Evolutionary conservation across 2,329 filamentous ascomycete genomes (phyloP).

Genomic region (Fusarium piperis): DNA sequence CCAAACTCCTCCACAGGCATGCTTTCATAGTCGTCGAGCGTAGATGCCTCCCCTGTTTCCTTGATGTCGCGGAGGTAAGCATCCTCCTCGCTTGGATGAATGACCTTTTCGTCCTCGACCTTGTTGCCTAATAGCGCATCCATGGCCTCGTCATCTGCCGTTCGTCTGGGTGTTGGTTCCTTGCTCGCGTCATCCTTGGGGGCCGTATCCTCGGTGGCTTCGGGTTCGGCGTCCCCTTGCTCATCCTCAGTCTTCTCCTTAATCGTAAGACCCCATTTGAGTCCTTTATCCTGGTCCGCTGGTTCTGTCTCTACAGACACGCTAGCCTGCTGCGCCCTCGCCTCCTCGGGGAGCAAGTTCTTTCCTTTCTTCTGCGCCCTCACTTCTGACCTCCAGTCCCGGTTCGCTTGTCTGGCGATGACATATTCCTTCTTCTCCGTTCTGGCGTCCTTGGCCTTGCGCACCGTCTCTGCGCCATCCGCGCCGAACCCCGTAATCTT

Average conservation of each 20-base stretch:
- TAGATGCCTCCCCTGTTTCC: conserved; percentile 77
- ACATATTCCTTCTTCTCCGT: conserved; percentile 56
- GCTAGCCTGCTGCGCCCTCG: conserved; percentile 55
- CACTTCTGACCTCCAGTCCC: conserved; percentile 69
- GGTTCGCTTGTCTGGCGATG: conserved; percentile 67
- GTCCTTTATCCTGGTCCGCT: conserved; percentile 60
- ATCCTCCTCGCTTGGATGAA: conserved; percentile 69
- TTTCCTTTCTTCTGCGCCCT: conserved; percentile 59
- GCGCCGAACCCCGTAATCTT: conserved; percentile 61
- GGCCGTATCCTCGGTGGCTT: conserved; percentile 6
- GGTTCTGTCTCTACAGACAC: conserved; percentile 46
- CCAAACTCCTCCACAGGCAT: conserved; percentile 96
- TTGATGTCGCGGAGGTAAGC: conserved; percentile 76
- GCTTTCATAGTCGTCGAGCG: conserved; percentile 84
- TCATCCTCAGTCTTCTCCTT: conserved; percentile 66
- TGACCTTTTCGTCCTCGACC: conserved; percentile 60
- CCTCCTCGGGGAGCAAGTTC: conserved; percentile 68
- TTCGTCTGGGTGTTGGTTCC: conserved; percentile 20
- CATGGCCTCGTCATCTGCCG: conserved; percentile 66
- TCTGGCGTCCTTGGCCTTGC: conserved; percentile 42
- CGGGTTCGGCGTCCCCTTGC: conserved; percentile 38
- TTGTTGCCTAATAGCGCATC: conserved; percentile 71
- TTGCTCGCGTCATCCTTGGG: conserved; percentile 9
- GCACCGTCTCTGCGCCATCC: conserved; percentile 55
- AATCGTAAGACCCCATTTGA: conserved; percentile 65